Evolutionary conservation across 441 rosid species (phyloP).

Genomic region (Biscutella laevigata): DNA sequence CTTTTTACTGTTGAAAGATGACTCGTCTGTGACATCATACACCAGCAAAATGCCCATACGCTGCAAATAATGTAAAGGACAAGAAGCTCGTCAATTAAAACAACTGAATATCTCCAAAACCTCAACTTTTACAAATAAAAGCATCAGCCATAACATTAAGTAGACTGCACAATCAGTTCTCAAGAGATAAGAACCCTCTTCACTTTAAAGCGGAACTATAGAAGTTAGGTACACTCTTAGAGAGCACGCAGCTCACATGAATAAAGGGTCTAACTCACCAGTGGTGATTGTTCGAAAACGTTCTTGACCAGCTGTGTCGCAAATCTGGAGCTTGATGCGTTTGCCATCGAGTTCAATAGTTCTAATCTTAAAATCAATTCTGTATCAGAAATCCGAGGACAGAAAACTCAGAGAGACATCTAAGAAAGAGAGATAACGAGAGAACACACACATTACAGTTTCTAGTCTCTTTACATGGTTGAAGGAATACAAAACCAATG

Average conservation of each 20-base stretch:
- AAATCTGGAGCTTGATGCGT: constrained; percentile 69
- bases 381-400: constrained; percentile 19
- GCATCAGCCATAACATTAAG: neutral
- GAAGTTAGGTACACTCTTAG: neutral
- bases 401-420: neutral
- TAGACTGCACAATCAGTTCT: neutral
- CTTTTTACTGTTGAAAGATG: constrained; percentile 60
- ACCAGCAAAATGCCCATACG: constrained; percentile 74
- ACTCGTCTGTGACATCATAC: constrained; percentile 69
- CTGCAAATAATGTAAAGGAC: no score
- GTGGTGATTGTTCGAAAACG: constrained; percentile 73
- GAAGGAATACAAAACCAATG: constrained; percentile 46
- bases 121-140: neutral
- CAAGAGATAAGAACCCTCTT: neutral
- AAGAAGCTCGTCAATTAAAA: neutral
- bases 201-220: neutral
- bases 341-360: constrained; percentile 74
- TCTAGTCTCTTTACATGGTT: neutral
- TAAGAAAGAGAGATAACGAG: neutral
- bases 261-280: constrained; percentile 27
- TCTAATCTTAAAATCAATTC: constrained; percentile 74
- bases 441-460: neutral
- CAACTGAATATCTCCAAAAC: neutral
- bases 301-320: constrained; percentile 84
- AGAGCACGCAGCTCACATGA: neutral